Evolutionary conservation across 805 yeast genomes (phyloP).

Genomic region (Wickerhamiella azymoides): DNA sequence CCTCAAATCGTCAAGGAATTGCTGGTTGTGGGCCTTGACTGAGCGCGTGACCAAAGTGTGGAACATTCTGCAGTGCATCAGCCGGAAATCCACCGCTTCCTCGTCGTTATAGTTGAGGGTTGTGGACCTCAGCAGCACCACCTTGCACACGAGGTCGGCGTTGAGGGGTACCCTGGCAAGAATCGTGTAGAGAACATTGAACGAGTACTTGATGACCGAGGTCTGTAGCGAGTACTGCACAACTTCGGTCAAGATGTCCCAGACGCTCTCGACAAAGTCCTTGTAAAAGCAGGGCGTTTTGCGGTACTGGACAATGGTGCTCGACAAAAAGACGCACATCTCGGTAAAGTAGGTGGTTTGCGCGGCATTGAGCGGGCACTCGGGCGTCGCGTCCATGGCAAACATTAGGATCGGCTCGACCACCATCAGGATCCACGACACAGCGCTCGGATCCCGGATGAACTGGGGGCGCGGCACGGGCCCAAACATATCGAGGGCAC

Average conservation of each 20-base stretch:
- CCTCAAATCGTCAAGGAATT: constrained; percentile 6
- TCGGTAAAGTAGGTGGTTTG: constrained; percentile 2
- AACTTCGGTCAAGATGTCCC: constrained; percentile 18
- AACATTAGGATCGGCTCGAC: not conserved
- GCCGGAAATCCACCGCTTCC: constrained; percentile 10
- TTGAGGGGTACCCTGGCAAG: constrained; percentile 10
- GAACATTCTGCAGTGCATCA: constrained; percentile 13
- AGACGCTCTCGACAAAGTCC: constrained; percentile 8
- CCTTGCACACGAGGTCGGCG: constrained; percentile 12
- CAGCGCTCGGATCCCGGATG: not conserved
- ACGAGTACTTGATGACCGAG: constrained; percentile 10
- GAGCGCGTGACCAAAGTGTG: constrained; percentile 11
- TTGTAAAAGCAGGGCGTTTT: constrained; percentile 5
- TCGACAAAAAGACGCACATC: not conserved
- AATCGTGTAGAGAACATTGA: constrained; percentile 11
- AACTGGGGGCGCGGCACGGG: constrained; percentile 5
- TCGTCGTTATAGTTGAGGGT: constrained; percentile 8
- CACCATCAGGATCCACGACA: constrained; percentile 1
- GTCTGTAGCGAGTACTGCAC: constrained; percentile 7
- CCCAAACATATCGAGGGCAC: not conserved
- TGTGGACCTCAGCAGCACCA: constrained; percentile 12
- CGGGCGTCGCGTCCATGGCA: not conserved
- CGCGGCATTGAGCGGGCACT: not conserved
- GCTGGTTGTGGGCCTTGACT: not conserved
- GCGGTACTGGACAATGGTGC: not conserved